Evolutionary conservation across 2,329 filamentous ascomycete species (phyloP), one percentile per base, ranked within the genome.

Genomic region (Trichophyton schoenleinii): DNA sequence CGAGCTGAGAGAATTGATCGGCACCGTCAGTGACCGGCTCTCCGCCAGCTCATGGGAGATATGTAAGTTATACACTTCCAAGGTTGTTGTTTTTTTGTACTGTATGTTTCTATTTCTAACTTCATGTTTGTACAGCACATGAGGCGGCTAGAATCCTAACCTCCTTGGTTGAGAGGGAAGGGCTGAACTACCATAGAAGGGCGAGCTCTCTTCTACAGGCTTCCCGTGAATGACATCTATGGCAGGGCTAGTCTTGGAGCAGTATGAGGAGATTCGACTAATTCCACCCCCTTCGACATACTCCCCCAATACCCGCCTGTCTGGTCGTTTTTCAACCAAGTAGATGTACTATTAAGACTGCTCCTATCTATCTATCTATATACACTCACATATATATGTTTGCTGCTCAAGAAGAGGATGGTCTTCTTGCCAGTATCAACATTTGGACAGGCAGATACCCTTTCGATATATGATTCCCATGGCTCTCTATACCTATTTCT

Each of bases 11-110:
- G 59, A 62, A n/a, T 57, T 66, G 57, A 64, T 64, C 38, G 18
- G 13, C 5, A 55, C 61, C 18, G 63, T 64, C 5, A 62, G 61
- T 57, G 46, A 63, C 2, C 64, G 53, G 3, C 48, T 66, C 15
- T 55, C 48, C 8, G 61, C 61, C n/a, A 49, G 58, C 46, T 58
- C 63, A 22, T 66, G 64, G 64, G 61, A 66, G 28, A 64, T 66
- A 61, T 64, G 64, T 66, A 61, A 61, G 64, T 61, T 36, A 44
- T n/a, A 48, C 13, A 11, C 34, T 49, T 6, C 46, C 13, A 0
- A 11, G 41, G 7, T 25, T 42, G 7, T 11, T 18, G 22, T 8
- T 20, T 9, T 34, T 15, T 58, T 42, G 2, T 31, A 28, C 25
- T 28, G 25, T 28, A 4, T 28, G 4, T 31, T 7, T 31, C 6